Percentiles rank a stretch among this genome's conserved stretches.
Conservation (phyloP, 257 asterid species). For the Thymus mandschuricus region DNA sequence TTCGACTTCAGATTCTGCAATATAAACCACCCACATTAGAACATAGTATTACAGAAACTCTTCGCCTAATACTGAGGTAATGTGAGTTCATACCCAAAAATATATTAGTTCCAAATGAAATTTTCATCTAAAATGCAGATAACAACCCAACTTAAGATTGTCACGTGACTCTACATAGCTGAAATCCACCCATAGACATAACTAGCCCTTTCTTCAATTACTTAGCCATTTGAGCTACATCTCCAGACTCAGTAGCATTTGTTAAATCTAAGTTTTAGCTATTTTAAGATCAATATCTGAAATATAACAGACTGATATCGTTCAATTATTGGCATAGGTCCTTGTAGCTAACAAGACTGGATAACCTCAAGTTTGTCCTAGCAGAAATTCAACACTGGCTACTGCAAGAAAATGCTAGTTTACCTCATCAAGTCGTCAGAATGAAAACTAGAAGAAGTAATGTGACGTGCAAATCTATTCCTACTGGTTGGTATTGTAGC, state of each 20-base stretch:
- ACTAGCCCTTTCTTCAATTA: not conserved
- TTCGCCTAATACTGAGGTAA: not conserved
- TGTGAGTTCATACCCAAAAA: constrained; percentile 6
- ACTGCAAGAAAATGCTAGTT: not conserved
- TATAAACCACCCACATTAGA: constrained; percentile 21
- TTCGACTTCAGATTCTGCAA: constrained; percentile 95
- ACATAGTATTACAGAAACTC: constrained; percentile 1
- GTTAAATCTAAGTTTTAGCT: not conserved
- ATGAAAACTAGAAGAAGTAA: not conserved
- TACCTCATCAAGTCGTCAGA: constrained; percentile 11
- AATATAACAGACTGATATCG: not conserved
- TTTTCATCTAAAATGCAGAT: constrained; percentile 14
- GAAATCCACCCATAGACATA: not conserved
- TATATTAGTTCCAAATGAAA: not conserved
- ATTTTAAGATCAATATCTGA: not conserved
- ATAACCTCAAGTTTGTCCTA: not conserved
- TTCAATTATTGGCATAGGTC: constrained; percentile 8
- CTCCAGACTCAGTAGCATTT: not conserved
- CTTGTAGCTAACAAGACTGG: constrained; percentile 12
- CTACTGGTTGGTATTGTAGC: not conserved
- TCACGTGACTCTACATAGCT: constrained; percentile 1
- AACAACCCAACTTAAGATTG: not conserved
- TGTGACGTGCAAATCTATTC: not conserved
- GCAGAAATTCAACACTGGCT: not conserved
- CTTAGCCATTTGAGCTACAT: not conserved